phyloP scores from a whole-genome alignment of 768 basidiomycete genomes.

The Pulveroboletus sp. region DNA sequence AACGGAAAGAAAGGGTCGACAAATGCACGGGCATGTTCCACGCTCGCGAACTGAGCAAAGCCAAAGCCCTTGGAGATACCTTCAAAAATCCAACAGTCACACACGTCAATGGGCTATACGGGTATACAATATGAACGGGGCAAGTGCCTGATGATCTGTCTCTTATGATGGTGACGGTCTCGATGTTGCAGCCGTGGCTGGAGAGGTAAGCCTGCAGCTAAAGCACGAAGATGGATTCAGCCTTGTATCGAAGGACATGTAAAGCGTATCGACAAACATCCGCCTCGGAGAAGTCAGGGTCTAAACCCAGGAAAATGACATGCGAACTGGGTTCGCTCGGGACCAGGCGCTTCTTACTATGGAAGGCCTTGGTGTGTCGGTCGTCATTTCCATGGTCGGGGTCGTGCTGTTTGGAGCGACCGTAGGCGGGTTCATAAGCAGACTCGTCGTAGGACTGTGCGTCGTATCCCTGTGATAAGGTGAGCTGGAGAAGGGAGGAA shows the following conservation, averaged over 20 bases:
- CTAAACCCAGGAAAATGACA: conserved; percentile 93
- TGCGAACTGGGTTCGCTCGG: conserved; percentile 87
- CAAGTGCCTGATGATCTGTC: conserved; percentile 95
- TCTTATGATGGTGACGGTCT: conserved; percentile 92
- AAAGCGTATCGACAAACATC: conserved; percentile 63
- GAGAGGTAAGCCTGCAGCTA: conserved; percentile 79
- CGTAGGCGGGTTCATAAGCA: conserved; percentile 34
- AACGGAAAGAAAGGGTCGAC: conserved; percentile 89
- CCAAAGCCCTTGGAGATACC: conserved; percentile 95
- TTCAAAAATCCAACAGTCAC: conserved; percentile 66
- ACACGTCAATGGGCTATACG: conserved; percentile 72
- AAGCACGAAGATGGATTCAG: conserved; percentile 34
- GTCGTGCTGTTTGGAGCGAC: conserved; percentile 27
- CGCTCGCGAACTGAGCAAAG: conserved; percentile 87
- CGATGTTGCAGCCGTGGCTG: conserved; percentile 67
- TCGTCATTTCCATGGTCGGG: conserved; percentile 51
- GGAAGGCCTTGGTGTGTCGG: conserved; percentile 38
- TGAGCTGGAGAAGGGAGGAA: conserved; percentile 4
- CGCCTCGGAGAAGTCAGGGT: conserved; percentile 87
- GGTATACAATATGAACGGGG: conserved; percentile 67
- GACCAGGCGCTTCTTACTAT: conserved; percentile 68
- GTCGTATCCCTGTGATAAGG: conserved; percentile 47
- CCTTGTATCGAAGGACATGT: conserved; percentile 34
- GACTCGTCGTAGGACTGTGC: conserved; percentile 47
- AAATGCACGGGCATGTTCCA: conserved; percentile 86